A percentile compares a stretch with the other conserved stretches of the same genome.
Conservation (phyloP, 2,329 filamentous ascomycete genomes). For the Niveomyces coronatus region DNA sequence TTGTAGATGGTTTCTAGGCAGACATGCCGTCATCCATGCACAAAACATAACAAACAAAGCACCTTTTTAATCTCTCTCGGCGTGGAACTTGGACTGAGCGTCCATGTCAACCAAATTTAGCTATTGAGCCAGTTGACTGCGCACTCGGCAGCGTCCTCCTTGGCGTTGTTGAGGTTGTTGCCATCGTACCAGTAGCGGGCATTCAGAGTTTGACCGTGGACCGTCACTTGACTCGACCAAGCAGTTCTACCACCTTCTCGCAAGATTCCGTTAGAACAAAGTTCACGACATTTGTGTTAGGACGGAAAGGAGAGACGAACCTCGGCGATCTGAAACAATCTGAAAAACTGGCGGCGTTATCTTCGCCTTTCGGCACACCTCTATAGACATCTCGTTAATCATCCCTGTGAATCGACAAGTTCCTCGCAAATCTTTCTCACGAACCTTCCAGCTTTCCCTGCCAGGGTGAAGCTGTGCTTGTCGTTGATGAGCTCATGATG, state of each 20-base stretch:
- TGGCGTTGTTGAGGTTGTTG: conserved; percentile 75
- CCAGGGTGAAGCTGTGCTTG: conserved; percentile 26
- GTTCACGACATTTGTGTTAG: neutral
- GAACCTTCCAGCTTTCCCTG: conserved; percentile 40
- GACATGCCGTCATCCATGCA: too few relatives aligned
- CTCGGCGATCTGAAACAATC: conserved; percentile 59
- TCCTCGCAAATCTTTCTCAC: too few relatives aligned
- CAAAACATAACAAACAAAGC: too few relatives aligned
- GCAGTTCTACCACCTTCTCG: conserved; percentile 71
- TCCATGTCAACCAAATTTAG: neutral
- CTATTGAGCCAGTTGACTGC: conserved; percentile 50
- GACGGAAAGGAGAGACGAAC: conserved; percentile 27
- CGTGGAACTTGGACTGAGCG: too few relatives aligned
- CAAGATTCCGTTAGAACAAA: conserved; percentile 11
- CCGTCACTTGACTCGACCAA: conserved; percentile 74
- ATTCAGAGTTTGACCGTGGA: conserved; percentile 53
- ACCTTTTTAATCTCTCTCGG: neutral
- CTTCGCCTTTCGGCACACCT: conserved; percentile 41
- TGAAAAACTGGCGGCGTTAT: conserved; percentile 46
- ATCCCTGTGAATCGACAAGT: conserved; percentile 16
- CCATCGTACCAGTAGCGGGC: conserved; percentile 90
- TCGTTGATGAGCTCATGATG: conserved; percentile 6
- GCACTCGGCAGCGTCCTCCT: conserved; percentile 83
- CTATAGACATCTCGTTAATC: conserved; percentile 24
- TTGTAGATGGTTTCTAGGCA: too few relatives aligned